A percentile compares a stretch with the other conserved stretches of the same genome.
Conservation (phyloP, 192 early-diverging fungal genomes). For the Coemansia pectinata region DNA sequence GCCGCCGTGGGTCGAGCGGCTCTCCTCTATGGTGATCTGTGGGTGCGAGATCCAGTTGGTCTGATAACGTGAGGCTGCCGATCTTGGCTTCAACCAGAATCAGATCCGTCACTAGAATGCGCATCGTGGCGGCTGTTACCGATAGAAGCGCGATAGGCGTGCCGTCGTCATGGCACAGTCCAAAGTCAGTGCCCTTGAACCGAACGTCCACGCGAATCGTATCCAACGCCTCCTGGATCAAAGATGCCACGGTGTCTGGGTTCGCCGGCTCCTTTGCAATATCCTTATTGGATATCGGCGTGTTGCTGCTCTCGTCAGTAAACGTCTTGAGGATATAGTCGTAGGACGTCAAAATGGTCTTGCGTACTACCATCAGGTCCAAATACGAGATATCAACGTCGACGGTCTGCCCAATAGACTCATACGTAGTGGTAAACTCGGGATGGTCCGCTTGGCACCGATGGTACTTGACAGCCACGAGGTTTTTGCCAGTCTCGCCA, state of each 20-base stretch:
- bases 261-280: not conserved
- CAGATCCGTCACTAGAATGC: conserved; percentile 57
- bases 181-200: conserved; percentile 78
- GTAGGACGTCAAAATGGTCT: conserved; percentile 81
- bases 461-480: conserved; percentile 73
- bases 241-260: conserved; percentile 21
- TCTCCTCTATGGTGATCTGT: not conserved
- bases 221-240: conserved; percentile 53
- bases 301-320: conserved; percentile 39
- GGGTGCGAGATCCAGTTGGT: conserved; percentile 59
- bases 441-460: conserved; percentile 71
- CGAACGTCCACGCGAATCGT: conserved; percentile 76
- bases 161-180: conserved; percentile 78
- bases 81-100: conserved; percentile 69
- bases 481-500: conserved; percentile 57
- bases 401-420: conserved; percentile 78
- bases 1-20: conserved; percentile 24
- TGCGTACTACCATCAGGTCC: conserved; percentile 80
- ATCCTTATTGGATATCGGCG: conserved; percentile 1
- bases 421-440: conserved; percentile 70
- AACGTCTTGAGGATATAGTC: conserved; percentile 83
- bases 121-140: conserved; percentile 72
- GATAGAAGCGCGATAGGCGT: conserved; percentile 67
- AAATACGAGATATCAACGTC: conserved; percentile 78
- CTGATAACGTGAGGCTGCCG: conserved; percentile 67